A percentile compares a stretch with the other conserved stretches of the same genome.
Evolutionary conservation across 106 monocot genomes (phyloP).

Genomic region (Dioscorea dumetorum): DNA sequence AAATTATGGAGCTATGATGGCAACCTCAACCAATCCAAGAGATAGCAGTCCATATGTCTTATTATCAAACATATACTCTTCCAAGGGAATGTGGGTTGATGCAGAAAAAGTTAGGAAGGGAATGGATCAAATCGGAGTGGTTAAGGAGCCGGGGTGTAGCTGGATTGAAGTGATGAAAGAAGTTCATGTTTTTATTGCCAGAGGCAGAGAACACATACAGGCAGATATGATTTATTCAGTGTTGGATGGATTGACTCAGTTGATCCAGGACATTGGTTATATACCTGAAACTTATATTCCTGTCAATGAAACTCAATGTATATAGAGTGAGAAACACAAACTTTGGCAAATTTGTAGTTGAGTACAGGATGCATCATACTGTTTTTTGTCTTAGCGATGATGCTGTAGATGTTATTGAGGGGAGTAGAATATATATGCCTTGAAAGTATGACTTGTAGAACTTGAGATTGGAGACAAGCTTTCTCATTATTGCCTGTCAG

Average conservation of each 20-base stretch:
- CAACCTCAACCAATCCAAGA: slow-evolving; percentile 33
- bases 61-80: slow-evolving; percentile 79
- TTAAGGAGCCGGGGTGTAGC: slow-evolving; percentile 62
- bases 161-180: slow-evolving; percentile 46
- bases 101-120: slow-evolving; percentile 43
- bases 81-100: slow-evolving; percentile 71
- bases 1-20: slow-evolving; percentile 66
- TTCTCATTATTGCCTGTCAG: slow-evolving; percentile 86
- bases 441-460: slow-evolving; percentile 94
- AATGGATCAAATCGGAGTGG: slow-evolving; percentile 30
- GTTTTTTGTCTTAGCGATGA: slow-evolving; percentile 84
- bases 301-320: not conserved
- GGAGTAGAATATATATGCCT: slow-evolving; percentile 85
- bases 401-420: slow-evolving; percentile 92
- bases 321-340: not conserved
- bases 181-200: slow-evolving; percentile 44
- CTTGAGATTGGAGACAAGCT: slow-evolving; percentile 93
- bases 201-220: slow-evolving; percentile 32
- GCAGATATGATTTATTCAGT: slow-evolving; percentile 30
- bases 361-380: slow-evolving; percentile 94
- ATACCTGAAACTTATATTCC: slow-evolving; percentile 4
- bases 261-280: slow-evolving; percentile 24
- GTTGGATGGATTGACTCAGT: slow-evolving; percentile 27
- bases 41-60: slow-evolving; percentile 69
- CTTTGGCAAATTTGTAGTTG: slow-evolving; percentile 50